Conservation (phyloP, 257 asterid species). For the Pogostemon cablin region DNA sequence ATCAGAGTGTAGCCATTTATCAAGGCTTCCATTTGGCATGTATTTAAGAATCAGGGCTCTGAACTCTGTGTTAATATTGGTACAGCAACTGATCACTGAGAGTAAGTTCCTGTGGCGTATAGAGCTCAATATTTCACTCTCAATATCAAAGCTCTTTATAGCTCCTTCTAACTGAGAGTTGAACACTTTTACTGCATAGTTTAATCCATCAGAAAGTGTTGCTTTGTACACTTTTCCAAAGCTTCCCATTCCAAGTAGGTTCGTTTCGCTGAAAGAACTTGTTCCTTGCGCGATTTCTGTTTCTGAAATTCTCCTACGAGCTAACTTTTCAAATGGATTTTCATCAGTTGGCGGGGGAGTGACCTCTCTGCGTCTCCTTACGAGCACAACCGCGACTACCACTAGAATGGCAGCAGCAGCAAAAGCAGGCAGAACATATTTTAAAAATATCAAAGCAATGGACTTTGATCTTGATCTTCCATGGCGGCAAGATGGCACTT, state of each 20-base stretch:
- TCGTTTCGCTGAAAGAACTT: not conserved
- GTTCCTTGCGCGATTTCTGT: conserved; percentile 1
- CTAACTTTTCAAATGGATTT: not conserved
- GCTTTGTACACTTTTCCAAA: conserved; percentile 41
- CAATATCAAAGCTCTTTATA: conserved; percentile 35
- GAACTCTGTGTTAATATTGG: conserved; percentile 26
- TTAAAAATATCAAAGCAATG: not conserved
- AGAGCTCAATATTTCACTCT: conserved; percentile 31
- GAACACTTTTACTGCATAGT: conserved; percentile 40
- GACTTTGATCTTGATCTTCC: not conserved
- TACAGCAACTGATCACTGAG: conserved; percentile 35
- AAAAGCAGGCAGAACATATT: not conserved
- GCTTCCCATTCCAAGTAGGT: conserved; percentile 38
- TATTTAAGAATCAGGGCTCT: conserved; percentile 40
- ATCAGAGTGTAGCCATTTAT: conserved; percentile 6
- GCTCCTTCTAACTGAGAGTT: conserved; percentile 34
- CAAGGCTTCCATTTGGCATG: conserved; percentile 45
- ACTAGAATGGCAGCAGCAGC: not conserved
- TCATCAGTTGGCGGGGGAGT: not conserved
- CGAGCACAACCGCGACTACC: not conserved
- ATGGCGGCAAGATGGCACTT: conserved; percentile 8
- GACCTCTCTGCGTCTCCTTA: not conserved
- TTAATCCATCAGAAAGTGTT: conserved; percentile 33
- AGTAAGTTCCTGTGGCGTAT: conserved; percentile 39
- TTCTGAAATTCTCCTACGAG: conserved; percentile 1